Conservation (phyloP, 2,329 filamentous ascomycete genomes). For the Sporothrix inflata region DNA sequence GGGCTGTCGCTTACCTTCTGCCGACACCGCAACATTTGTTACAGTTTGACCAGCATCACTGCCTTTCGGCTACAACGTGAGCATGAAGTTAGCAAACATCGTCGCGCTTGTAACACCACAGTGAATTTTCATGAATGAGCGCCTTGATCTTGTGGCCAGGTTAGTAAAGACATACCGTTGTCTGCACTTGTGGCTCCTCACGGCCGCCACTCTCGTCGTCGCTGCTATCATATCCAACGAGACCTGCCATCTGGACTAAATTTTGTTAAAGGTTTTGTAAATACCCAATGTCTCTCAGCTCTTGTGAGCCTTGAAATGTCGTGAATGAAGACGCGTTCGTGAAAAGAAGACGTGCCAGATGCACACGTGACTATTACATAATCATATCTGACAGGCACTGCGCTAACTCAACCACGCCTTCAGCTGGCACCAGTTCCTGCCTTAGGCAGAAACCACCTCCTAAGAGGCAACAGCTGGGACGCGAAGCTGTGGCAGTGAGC, state of each 20-base stretch:
- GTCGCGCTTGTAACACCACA: too few relatives aligned
- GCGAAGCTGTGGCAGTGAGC: slow-evolving; percentile 35
- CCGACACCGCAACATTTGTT: neutral
- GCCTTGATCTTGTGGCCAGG: too few relatives aligned
- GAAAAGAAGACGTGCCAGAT: neutral
- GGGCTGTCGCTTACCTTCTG: neutral
- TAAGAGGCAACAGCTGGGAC: slow-evolving; percentile 38
- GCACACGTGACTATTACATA: slow-evolving; percentile 11
- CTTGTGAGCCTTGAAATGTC: neutral
- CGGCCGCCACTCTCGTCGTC: slow-evolving; percentile 47
- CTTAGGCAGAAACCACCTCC: slow-evolving; percentile 23
- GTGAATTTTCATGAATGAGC: neutral
- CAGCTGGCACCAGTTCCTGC: neutral
- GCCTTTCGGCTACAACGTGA: slow-evolving; percentile 14
- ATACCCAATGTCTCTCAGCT: neutral
- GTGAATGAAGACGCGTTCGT: neutral
- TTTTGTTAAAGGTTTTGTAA: neutral
- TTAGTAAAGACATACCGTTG: neutral
- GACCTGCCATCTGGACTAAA: slow-evolving; percentile 44
- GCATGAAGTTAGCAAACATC: neutral
- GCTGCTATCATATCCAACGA: slow-evolving; percentile 57
- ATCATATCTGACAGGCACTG: neutral
- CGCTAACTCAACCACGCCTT: neutral
- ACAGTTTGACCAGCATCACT: neutral
- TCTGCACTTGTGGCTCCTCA: neutral